Conservation (phyloP, 31 red algal species). For the Endocladia muricata region DNA sequence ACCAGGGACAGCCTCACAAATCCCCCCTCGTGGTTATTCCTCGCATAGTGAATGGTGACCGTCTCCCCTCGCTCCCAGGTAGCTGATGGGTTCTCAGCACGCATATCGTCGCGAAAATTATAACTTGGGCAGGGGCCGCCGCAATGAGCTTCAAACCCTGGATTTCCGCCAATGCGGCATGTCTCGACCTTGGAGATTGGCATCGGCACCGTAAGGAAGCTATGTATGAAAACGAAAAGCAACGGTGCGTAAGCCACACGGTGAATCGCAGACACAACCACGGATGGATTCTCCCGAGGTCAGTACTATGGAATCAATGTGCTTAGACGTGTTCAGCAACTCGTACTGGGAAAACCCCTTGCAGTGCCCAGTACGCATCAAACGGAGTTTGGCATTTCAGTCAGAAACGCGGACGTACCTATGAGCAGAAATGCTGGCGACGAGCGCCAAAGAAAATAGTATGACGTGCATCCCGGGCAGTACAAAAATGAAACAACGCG, state of each 20-base stretch:
- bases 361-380: too few relatives aligned
- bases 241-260: neutral
- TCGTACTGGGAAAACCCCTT: too few relatives aligned
- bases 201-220: conserved; percentile 47
- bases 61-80: conserved; percentile 39
- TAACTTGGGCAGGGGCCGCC: conserved; percentile 45
- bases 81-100: conserved; percentile 15
- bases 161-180: conserved; percentile 48
- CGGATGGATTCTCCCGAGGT: too few relatives aligned
- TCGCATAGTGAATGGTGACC: conserved; percentile 29
- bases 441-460: neutral
- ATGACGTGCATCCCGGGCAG: too few relatives aligned
- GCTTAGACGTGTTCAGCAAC: too few relatives aligned
- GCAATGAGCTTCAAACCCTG: conserved; percentile 26
- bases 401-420: too few relatives aligned
- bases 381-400: too few relatives aligned
- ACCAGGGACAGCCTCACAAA: conserved; percentile 51
- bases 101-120: conserved; percentile 33
- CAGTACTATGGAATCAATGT: too few relatives aligned
- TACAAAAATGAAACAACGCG: too few relatives aligned
- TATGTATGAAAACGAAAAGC: neutral
- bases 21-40: conserved; percentile 65
- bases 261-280: neutral
- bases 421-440: neutral
- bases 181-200: conserved; percentile 38